Percentiles rank a stretch among this genome's conserved stretches.
phyloP scores from a whole-genome alignment of 2,329 filamentous ascomycete species.

The Coniochaeta sp. region DNA sequence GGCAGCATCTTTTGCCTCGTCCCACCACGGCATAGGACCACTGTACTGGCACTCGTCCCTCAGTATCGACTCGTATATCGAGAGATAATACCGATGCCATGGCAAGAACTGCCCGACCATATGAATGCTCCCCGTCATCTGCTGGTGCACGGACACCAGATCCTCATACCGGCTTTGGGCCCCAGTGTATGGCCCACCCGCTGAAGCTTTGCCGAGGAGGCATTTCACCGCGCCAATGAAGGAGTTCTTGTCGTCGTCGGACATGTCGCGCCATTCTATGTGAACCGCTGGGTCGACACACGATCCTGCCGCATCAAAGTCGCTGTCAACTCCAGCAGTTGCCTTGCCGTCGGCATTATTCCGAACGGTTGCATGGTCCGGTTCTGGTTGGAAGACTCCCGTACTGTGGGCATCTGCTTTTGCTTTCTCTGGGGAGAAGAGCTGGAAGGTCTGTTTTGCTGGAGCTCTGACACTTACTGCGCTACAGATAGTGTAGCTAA shows the following conservation, averaged over 20 bases:
- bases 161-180: conserved; percentile 27
- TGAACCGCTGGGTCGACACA: background rate
- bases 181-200: conserved; percentile 10
- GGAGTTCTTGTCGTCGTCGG: conserved; percentile 17
- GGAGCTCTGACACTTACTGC: background rate
- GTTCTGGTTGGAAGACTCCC: background rate
- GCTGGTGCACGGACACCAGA: conserved; percentile 28
- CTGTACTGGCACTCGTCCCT: conserved; percentile 28
- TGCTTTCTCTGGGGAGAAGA: background rate
- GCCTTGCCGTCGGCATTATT: background rate
- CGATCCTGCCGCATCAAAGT: background rate
- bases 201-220: conserved; percentile 21
- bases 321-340: background rate
- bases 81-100: conserved; percentile 31
- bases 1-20: conserved; percentile 26
- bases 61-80: conserved; percentile 27
- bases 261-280: conserved; percentile 20
- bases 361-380: background rate
- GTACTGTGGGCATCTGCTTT: background rate
- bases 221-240: conserved; percentile 27
- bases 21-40: conserved; percentile 30
- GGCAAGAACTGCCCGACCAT: conserved; percentile 27
- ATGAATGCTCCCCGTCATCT: conserved; percentile 22
- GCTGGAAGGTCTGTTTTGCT: background rate
- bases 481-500: background rate